These are phyloP conservation scores for Plasmodium chabaudi DNA, from an alignment of 169 alveolate genomes.

Conservation along the genomic window DNA sequence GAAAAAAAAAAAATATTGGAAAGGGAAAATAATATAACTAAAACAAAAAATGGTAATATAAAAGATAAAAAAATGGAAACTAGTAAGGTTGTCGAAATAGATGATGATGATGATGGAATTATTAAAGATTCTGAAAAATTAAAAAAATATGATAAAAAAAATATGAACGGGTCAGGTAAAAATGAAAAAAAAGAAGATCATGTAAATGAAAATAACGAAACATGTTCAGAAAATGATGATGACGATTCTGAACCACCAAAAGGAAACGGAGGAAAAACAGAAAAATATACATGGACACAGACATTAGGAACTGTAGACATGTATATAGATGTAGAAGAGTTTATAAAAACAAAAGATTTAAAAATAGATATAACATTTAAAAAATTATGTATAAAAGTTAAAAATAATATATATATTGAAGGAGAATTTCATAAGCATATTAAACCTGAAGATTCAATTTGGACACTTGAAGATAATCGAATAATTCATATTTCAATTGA, in stretches of 20 bases:
- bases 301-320: slow-evolving; percentile 88
- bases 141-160: slow-evolving; percentile 7
- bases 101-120: slow-evolving; percentile 44
- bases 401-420: slow-evolving; percentile 82
- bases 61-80: slow-evolving; percentile 47
- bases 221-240: neutral
- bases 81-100: slow-evolving; percentile 43
- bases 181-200: slow-evolving; percentile 7
- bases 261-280: slow-evolving; percentile 86
- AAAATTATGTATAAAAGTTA: slow-evolving; percentile 83
- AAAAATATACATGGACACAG: slow-evolving; percentile 94
- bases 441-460: slow-evolving; percentile 94
- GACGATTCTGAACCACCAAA: slow-evolving; percentile 72
- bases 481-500: slow-evolving; percentile 91
- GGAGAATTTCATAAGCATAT: slow-evolving; percentile 94
- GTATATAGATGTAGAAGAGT: slow-evolving; percentile 74
- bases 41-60: slow-evolving; percentile 42
- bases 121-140: neutral
- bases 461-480: slow-evolving; percentile 95
- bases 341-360: slow-evolving; percentile 78
- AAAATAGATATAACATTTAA: slow-evolving; percentile 80
- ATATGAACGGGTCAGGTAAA: slow-evolving; percentile 9
- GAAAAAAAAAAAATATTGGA: slow-evolving; percentile 77
- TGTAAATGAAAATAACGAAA: too few relatives aligned
- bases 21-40: slow-evolving; percentile 70